A percentile compares a stretch with the other conserved stretches of the same genome.
Conservation (phyloP, 768 basidiomycete species). For the Panellus pusillus region DNA sequence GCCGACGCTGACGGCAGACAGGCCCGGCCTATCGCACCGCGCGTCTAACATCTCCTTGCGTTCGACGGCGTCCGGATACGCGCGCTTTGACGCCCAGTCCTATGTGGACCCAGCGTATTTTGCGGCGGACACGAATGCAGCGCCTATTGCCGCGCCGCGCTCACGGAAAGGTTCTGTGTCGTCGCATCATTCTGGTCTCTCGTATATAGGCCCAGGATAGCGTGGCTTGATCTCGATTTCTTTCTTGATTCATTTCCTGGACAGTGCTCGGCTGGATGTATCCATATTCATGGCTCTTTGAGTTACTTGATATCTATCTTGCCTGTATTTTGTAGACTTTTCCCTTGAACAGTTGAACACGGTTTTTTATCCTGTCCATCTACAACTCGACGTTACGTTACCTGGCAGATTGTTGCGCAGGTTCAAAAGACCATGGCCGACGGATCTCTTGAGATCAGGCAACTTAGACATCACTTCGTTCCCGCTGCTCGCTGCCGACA, state of each 20-base stretch:
- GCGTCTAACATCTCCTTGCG: constrained; percentile 16
- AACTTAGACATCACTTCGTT: no score
- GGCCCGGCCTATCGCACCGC: constrained; percentile 6
- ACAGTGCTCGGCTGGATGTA: neutral
- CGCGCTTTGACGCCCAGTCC: constrained; percentile 9
- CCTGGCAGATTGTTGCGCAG: no score
- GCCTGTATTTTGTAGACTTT: no score
- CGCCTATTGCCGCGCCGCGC: constrained; percentile 4
- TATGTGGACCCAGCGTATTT: constrained; percentile 20
- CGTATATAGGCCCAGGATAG: constrained; percentile 6
- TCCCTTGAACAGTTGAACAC: no score
- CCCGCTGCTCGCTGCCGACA: no score
- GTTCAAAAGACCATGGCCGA: no score
- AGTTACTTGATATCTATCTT: no score
- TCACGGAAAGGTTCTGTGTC: constrained; percentile 6
- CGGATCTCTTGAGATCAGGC: no score
- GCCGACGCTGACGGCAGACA: constrained; percentile 4
- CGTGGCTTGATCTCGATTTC: no score
- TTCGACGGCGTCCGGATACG: constrained; percentile 12
- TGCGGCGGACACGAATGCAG: constrained; percentile 7
- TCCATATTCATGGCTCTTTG: neutral
- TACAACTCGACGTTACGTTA: no score
- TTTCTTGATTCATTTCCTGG: no score
- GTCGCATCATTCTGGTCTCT: constrained; percentile 9
- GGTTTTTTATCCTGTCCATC: no score